Evolutionary conservation across 768 basidiomycete species (phyloP).

Genomic region (Favolaschia claudopus): DNA sequence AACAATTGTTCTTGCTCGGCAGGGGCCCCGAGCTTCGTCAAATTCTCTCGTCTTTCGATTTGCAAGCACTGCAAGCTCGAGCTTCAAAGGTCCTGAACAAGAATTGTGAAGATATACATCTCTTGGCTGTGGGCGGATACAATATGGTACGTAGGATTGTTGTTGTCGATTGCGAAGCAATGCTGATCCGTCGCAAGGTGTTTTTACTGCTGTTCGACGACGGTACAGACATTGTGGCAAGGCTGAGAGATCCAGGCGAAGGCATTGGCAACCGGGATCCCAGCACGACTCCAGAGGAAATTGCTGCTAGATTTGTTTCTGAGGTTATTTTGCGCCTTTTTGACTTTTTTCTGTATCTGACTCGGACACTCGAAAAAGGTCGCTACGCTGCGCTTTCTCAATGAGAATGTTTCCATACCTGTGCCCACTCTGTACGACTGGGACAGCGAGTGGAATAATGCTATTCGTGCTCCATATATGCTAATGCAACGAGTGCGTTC

Average conservation of each 20-base stretch:
- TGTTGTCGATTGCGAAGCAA: neutral
- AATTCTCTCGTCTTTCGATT: neutral
- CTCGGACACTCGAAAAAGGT: neutral
- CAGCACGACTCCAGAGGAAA: neutral
- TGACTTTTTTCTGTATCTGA: neutral
- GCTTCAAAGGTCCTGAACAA: neutral
- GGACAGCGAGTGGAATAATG: neutral
- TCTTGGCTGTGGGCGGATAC: neutral
- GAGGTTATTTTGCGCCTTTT: neutral
- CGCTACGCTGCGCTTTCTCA: neutral
- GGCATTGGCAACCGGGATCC: neutral
- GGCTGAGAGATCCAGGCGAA: neutral
- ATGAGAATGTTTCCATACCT: neutral
- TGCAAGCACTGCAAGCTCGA: neutral
- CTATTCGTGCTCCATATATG: neutral
- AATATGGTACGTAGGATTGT: neutral
- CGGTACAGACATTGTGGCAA: neutral
- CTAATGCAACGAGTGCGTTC: neutral
- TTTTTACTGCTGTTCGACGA: neutral
- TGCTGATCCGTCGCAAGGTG: too few species aligned
- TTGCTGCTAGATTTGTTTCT: neutral
- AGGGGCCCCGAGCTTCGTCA: neutral
- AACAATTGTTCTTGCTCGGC: too few species aligned
- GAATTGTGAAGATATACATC: neutral
- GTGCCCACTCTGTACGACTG: neutral